Evolutionary conservation across 176 grass and related monocot genomes (phyloP).

Genomic region (Lolium perenne): DNA sequence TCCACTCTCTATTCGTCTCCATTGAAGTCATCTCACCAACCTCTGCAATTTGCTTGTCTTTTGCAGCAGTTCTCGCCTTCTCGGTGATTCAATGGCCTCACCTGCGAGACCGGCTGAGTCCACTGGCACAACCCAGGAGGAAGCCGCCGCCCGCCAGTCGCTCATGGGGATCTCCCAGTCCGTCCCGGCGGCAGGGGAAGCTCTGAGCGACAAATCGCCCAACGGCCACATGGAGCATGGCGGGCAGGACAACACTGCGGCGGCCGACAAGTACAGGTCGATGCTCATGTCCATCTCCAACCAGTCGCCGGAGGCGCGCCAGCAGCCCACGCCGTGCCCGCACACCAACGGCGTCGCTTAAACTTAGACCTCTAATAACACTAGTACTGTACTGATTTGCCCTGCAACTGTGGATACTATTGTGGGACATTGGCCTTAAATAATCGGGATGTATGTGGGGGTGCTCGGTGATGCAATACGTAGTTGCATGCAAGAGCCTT

Average conservation of each 20-base stretch:
- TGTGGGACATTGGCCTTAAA: slow-evolving; percentile 25
- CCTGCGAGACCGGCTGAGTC: slow-evolving; percentile 9
- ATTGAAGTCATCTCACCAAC: background rate
- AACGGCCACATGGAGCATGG: slow-evolving; percentile 5
- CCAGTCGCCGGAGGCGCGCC: slow-evolving; percentile 47
- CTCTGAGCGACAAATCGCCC: background rate
- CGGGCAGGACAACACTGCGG: slow-evolving; percentile 11
- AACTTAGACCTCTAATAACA: background rate
- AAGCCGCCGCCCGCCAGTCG: slow-evolving; percentile 52
- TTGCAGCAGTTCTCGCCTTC: slow-evolving; percentile 37
- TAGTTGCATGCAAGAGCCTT: background rate
- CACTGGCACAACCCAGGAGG: slow-evolving; percentile 39
- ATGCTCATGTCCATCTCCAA: slow-evolving; percentile 85
- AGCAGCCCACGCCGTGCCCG: slow-evolving; percentile 42
- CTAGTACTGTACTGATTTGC: background rate
- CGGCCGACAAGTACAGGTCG: slow-evolving; percentile 56
- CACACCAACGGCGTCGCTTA: slow-evolving; percentile 35
- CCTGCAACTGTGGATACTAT: slow-evolving; percentile 16
- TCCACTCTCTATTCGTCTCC: background rate
- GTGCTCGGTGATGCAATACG: slow-evolving; percentile 16
- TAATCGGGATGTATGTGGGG: slow-evolving; percentile 25
- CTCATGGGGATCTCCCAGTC: slow-evolving; percentile 82
- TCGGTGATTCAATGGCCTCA: slow-evolving; percentile 57
- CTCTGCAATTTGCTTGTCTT: background rate
- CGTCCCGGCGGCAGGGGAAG: slow-evolving; percentile 36